Evolutionary conservation across 2,329 filamentous ascomycete species (phyloP), one percentile per base, ranked within the genome.

Genomic region (Pseudopyrenochaeta lycopersici): DNA sequence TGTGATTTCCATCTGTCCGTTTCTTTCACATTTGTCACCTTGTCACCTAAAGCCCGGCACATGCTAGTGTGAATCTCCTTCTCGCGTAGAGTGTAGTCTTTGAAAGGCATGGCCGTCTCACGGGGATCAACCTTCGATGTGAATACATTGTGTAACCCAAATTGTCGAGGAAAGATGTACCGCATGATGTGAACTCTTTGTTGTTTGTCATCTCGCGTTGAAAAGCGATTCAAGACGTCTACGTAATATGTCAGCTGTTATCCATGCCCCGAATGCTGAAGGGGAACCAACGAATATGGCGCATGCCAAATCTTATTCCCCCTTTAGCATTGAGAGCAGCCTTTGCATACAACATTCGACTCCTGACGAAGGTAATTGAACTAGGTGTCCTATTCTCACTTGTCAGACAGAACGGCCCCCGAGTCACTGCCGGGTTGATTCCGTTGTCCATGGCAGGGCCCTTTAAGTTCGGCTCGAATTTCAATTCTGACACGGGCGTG

Each of bases 141-240:
- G 71, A 98, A 97, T n/a, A 90, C 92, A 74, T 98, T 99, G 70
- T 96, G 92, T 3, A 99, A 79, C 12, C 86, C 86, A 68, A 97
- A 98, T 68, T 98, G 93, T 10, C 89, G 84, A 29, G 95, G 95
- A 64, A 99, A 99, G 1, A 99, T 88, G 74, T 98, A 94, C 81
- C 94, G 95, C 84, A 97, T 86, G 17, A 96, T 77, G 63, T 90
- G 90, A 10, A 87, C 69, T 0, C 87, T 90, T 58, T 89, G 84
- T 11, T 76, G 68, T 1, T 79, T 66, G 63, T 84, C 78, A 32
- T 77, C 57, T 35, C 74, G 54, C 64, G 83, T 67, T 31, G 82
- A 76, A 60, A 83, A 90, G 18, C 92, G 86, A 69, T 95, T 96
- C 20, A 98, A 76, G 2, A 93, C 87, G 78, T 97, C 91, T 96